Percentiles rank a stretch among this genome's conserved stretches.
Conservation (phyloP, 306 rosid species). For the Citrullus colocynthis region DNA sequence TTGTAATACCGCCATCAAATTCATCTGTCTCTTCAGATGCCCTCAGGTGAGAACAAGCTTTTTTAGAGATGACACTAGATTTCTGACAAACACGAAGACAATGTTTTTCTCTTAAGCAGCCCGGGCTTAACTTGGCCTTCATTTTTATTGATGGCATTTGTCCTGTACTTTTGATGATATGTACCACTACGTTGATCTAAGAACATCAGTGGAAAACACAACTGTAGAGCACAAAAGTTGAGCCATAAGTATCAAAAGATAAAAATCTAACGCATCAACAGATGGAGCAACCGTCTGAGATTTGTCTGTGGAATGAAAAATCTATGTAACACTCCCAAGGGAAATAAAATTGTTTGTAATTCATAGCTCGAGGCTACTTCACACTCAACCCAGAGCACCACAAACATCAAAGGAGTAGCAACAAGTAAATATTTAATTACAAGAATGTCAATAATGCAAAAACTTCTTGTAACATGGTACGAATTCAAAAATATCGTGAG, state of each 20-base stretch:
- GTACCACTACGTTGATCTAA: slow-evolving; percentile 26
- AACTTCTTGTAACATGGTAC: neutral
- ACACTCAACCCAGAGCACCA: neutral
- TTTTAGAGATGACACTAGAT: slow-evolving; percentile 67
- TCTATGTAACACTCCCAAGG: neutral
- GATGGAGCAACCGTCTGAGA: neutral
- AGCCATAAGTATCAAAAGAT: slow-evolving; percentile 13
- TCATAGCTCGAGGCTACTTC: neutral
- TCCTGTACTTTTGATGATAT: slow-evolving; percentile 34
- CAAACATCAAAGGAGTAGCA: neutral
- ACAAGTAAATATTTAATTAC: neutral
- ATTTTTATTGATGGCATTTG: slow-evolving; percentile 97
- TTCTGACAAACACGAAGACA: slow-evolving; percentile 66
- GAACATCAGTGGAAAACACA: slow-evolving; percentile 41
- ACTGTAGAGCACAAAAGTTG: slow-evolving; percentile 29
- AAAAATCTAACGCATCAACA: neutral
- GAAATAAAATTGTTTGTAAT: neutral
- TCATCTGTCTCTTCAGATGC: slow-evolving; percentile 37
- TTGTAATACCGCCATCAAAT: slow-evolving; percentile 31
- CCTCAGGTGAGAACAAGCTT: slow-evolving; percentile 35
- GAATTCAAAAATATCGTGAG: neutral
- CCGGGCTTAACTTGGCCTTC: slow-evolving; percentile 70
- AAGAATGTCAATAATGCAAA: neutral
- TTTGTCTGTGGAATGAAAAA: neutral
- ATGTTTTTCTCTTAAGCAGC: slow-evolving; percentile 62